Base-by-base conservation (phyloP, 768 basidiomycete species). In the Boletus sp. region DNA sequence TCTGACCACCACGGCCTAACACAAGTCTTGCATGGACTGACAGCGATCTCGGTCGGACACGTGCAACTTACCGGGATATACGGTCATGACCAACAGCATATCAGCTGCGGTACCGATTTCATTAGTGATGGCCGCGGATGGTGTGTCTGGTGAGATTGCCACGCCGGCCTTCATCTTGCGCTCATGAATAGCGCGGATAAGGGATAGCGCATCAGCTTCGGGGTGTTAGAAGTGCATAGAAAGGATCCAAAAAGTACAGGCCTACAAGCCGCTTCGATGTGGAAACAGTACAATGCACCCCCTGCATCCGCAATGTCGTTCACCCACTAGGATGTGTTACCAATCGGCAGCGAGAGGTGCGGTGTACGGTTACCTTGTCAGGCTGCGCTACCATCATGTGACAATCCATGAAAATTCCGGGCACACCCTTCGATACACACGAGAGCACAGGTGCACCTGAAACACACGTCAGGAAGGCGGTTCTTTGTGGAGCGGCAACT, bases 361-460 rank as follows among this genome's bases (percentile, higher is more conserved):
- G 30, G 19, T 19, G 35, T 33, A 8, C 65, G 46, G n/a, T 49
- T 61, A 92, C 95, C 79, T 88, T 87, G 66, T 89, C 91, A 10
- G 97, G 97, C 46, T 98, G 77, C 0, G 93, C 71, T 19, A 99
- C 97, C 97, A 99, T 99, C 97, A 98, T 98, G 74, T 99, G 97
- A 72, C 95, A 98, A 73, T 99, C 97, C 96, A 99, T 98, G 77
- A 94, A 98, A 63, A 98, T 97, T 50, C 83, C 91, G 2, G 96
- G 95, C 21, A 98, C 83, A 34, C 85, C 83, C 71, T 93, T 93
- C 50, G 81, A 77, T 21, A 99, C 86, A 61, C 87, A 90, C 30
- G 88, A 78, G 32, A 98, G 81, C 46, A 98, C 82, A 7, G 96
- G 95, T 33, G 91, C 86, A 54, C 95, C 92, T 93, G 68, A 4